Conservation (phyloP, 768 basidiomycete genomes). For the Tricholoma terreum region DNA sequence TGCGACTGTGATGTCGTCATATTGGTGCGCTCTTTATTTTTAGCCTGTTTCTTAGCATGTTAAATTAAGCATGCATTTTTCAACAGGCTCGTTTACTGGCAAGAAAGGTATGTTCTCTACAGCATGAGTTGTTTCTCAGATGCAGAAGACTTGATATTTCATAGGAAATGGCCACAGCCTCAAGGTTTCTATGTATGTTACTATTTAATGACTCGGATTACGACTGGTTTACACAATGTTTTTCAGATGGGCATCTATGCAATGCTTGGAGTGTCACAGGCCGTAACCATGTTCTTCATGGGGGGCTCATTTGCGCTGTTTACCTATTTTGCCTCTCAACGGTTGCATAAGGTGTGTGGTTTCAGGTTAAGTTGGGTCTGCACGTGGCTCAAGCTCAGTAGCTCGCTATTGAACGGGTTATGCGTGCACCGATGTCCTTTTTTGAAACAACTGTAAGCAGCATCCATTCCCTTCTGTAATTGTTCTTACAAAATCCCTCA, state of each 20-base stretch:
- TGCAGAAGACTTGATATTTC: constrained; percentile 15
- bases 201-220: neutral
- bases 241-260: constrained; percentile 83
- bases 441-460: constrained; percentile 75
- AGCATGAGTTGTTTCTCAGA: neutral
- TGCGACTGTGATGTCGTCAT: constrained; percentile 66
- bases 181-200: constrained; percentile 68
- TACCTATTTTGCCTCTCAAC: constrained; percentile 75
- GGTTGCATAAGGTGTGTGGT: constrained; percentile 52
- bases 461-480: neutral
- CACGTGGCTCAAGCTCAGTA: constrained; percentile 17
- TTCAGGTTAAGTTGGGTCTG: neutral
- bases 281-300: constrained; percentile 64
- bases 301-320: constrained; percentile 62
- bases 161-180: constrained; percentile 48
- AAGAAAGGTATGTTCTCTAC: constrained; percentile 47
- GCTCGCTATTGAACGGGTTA: constrained; percentile 63
- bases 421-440: constrained; percentile 87
- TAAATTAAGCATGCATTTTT: constrained; percentile 9
- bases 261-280: constrained; percentile 65
- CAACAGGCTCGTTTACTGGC: constrained; percentile 80
- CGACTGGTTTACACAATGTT: neutral
- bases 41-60: neutral
- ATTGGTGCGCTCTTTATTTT: constrained; percentile 50
- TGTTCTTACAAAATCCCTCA: constrained; percentile 22